Base-by-base conservation (phyloP, 2,329 filamentous ascomycete species). In the Blastomyces emzantsi region DNA sequence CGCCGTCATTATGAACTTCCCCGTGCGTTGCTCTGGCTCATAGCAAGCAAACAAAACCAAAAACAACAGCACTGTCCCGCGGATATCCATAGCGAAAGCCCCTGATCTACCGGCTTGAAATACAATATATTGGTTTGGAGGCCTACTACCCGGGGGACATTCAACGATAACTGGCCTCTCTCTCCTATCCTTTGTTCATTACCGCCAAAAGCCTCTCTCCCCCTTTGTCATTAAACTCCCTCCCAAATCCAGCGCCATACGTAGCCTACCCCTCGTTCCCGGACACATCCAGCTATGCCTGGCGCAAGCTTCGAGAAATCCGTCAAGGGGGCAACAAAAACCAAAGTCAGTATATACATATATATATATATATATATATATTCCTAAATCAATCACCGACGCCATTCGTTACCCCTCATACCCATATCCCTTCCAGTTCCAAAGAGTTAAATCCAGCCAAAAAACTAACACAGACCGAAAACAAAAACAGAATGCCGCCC, bases 321-420 rank as follows among this genome's bases (percentile, higher is more conserved):
- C 70, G 94, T 99, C 74, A 97, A 97, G 83, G 94, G 93, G 79
- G 93, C 90, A 71, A 97, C 93, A 72, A 97, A 97, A 83, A 90
- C 96, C 75, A 97, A 97, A 86, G 92, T 92, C 72, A 68, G 74
- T 76, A 43, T 54, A 54, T 61, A 13, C 15, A 43, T 43, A 43
- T 43, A 43, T 13, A 43, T 43, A n/a, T 76, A 43, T 54, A 54
- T 61, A 13, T 13, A 43, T 43, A 43, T 43, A 43, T 13, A 43
- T 43, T 3, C 41, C 41, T 17, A 43, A 43, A 43, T 43, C 17
- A 13, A 17, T 43, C 41, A 15, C 39, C 39, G 15, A 41, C 39
- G 9, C 39, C 9, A 41, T 41, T 11, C 39, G 11, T 41, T 41
- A 8, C 11, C 25, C 22, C 54, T 33, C 33, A 2, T n/a, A 3